A percentile compares a stretch with the other conserved stretches of the same genome.
Conservation (phyloP, 2,329 filamentous ascomycete species). For the Arthrobotrys pseudoclavata region DNA sequence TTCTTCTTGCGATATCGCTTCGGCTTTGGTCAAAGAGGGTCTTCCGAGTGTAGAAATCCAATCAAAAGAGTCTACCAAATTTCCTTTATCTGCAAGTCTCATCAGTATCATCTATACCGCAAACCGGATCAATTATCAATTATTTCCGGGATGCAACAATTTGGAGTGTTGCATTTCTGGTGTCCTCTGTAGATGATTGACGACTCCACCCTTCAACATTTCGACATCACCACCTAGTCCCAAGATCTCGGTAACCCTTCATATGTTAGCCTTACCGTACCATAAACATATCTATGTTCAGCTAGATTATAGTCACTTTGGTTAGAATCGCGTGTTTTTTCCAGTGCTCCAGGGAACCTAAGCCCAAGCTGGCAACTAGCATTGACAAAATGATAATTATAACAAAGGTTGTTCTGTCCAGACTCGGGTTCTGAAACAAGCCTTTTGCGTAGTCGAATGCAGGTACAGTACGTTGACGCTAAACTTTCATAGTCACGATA, state of each 20-base stretch:
- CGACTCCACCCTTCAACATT: neutral
- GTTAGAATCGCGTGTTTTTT: slow-evolving; percentile 15
- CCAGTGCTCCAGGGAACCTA: neutral
- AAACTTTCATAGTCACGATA: slow-evolving; percentile 1
- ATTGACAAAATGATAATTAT: neutral
- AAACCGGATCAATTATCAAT: slow-evolving; percentile 24
- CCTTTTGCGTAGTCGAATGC: slow-evolving; percentile 45
- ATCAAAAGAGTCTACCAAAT: slow-evolving; percentile 7
- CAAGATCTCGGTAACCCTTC: neutral
- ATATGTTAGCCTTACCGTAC: neutral
- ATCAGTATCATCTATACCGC: neutral
- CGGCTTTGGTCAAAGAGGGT: slow-evolving; percentile 5
- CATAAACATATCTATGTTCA: neutral
- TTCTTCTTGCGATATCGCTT: slow-evolving; percentile 46
- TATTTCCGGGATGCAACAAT: slow-evolving; percentile 21
- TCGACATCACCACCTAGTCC: neutral
- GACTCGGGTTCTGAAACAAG: slow-evolving; percentile 54
- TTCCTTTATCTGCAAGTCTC: neutral
- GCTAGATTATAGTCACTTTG: neutral
- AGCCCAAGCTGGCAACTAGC: neutral
- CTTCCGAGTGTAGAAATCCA: neutral
- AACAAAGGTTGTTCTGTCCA: slow-evolving; percentile 16
- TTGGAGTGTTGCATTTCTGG: slow-evolving; percentile 4
- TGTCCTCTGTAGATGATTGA: neutral
- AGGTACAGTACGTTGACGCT: slow-evolving; percentile 45